These are phyloP conservation scores for Sphaceloma murrayae DNA, from an alignment of 2,329 filamentous ascomycete species.

Conservation along the genomic window DNA sequence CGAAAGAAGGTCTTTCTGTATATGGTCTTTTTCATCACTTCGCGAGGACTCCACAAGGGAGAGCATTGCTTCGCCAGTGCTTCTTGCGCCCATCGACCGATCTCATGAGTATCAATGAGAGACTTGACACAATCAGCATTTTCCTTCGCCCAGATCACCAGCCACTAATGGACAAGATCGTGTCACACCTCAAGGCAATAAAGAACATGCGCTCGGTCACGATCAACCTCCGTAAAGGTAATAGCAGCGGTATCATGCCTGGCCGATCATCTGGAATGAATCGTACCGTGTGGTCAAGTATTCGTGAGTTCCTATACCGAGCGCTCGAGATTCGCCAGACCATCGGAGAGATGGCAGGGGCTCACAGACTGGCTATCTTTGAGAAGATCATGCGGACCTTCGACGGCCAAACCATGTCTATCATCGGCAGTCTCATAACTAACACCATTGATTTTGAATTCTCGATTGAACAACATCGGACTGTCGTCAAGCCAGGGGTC, in stretches of 20 bases:
- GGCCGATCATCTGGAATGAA: constrained; percentile 37
- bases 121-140: constrained; percentile 59
- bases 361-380: constrained; percentile 43
- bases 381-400: constrained; percentile 52
- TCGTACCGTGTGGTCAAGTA: constrained; percentile 54
- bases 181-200: constrained; percentile 56
- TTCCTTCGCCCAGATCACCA: constrained; percentile 61
- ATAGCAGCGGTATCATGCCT: constrained; percentile 41
- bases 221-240: constrained; percentile 58
- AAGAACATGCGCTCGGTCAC: constrained; percentile 65
- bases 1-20: constrained; percentile 73
- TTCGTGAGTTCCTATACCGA: constrained; percentile 63
- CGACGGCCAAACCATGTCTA: constrained; percentile 49
- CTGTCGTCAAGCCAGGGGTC: constrained; percentile 62
- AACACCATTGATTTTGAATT: constrained; percentile 71
- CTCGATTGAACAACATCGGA: constrained; percentile 60
- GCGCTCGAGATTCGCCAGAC: constrained; percentile 59
- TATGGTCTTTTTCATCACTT: constrained; percentile 73
- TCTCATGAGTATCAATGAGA: constrained; percentile 55
- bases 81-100: constrained; percentile 73
- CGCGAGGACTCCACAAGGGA: constrained; percentile 71
- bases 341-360: constrained; percentile 48
- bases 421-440: constrained; percentile 61
- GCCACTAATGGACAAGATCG: constrained; percentile 52
- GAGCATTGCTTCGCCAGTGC: constrained; percentile 59